Conservation (phyloP, 176 grass and related monocot species). For the Thinopyrum elongatum region DNA sequence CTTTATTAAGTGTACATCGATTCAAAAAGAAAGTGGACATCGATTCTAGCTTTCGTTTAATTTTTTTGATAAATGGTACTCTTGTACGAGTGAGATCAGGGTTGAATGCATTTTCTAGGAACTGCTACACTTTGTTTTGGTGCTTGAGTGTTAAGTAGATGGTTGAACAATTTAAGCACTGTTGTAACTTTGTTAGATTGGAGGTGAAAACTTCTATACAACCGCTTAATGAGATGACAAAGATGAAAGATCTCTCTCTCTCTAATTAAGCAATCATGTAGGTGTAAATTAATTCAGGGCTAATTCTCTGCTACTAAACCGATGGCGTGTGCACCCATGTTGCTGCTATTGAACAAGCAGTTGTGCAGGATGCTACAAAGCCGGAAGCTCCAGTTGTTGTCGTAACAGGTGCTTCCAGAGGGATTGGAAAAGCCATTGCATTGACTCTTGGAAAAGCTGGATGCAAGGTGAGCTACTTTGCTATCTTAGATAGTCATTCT, state of each 20-base stretch:
- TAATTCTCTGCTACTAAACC: not conserved
- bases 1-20: not conserved
- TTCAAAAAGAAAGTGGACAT: not conserved
- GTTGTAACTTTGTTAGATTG: not conserved
- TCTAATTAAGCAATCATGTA: too few relatives aligned
- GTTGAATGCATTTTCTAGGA: not conserved
- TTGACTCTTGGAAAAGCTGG: conserved; percentile 84
- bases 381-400: conserved; percentile 81
- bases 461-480: conserved; percentile 62
- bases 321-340: conserved; percentile 59
- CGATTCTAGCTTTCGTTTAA: too few relatives aligned
- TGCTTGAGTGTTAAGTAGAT: not conserved
- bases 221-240: too few relatives aligned
- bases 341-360: conserved; percentile 53
- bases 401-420: conserved; percentile 89
- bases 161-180: not conserved
- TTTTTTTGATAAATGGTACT: too few relatives aligned
- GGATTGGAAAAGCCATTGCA: conserved; percentile 81
- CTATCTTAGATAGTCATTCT: not conserved
- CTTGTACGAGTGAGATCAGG: too few relatives aligned
- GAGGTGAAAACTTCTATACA: not conserved
- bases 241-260: too few relatives aligned
- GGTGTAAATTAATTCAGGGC: not conserved
- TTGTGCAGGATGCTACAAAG: conserved; percentile 37
- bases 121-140: not conserved